A percentile compares a stretch with the other conserved stretches of the same genome.
phyloP scores from a whole-genome alignment of 306 rosid genomes.

The Citrullus mucosospermus region DNA sequence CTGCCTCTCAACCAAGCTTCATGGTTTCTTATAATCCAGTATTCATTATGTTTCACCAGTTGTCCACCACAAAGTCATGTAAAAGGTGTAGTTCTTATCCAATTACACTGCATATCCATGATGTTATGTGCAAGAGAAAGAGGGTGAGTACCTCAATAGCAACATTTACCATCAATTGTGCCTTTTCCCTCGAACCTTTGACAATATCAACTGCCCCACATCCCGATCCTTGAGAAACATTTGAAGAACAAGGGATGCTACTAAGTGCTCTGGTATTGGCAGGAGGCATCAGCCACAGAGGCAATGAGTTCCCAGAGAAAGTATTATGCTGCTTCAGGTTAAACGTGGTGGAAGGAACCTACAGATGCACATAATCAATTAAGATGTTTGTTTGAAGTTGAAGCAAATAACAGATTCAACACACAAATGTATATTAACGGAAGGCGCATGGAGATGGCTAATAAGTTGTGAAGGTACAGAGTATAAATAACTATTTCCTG shows the following conservation, averaged over 20 bases:
- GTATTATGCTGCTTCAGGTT: constrained; percentile 68
- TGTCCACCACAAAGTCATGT: not conserved
- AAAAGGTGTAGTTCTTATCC: not conserved
- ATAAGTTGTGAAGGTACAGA: not conserved
- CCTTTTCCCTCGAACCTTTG: constrained; percentile 51
- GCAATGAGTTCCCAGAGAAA: constrained; percentile 35
- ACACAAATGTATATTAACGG: constrained; percentile 25
- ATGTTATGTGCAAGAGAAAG: too few species aligned
- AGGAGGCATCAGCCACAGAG: constrained; percentile 40
- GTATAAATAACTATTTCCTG: not conserved
- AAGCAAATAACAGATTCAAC: not conserved
- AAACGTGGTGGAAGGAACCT: constrained; percentile 65
- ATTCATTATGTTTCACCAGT: not conserved
- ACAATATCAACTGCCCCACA: constrained; percentile 53
- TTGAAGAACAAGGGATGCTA: constrained; percentile 29
- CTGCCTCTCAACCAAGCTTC: not conserved
- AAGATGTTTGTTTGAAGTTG: not conserved
- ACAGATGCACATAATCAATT: constrained; percentile 15
- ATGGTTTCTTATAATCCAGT: not conserved
- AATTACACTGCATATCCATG: not conserved
- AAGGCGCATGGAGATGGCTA: constrained; percentile 47
- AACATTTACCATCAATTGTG: constrained; percentile 66
- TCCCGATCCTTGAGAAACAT: constrained; percentile 46
- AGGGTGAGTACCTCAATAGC: constrained; percentile 56
- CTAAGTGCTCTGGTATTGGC: constrained; percentile 27